Evolutionary conservation across 768 basidiomycete genomes (phyloP).

Genomic region (Serendipita indica): DNA sequence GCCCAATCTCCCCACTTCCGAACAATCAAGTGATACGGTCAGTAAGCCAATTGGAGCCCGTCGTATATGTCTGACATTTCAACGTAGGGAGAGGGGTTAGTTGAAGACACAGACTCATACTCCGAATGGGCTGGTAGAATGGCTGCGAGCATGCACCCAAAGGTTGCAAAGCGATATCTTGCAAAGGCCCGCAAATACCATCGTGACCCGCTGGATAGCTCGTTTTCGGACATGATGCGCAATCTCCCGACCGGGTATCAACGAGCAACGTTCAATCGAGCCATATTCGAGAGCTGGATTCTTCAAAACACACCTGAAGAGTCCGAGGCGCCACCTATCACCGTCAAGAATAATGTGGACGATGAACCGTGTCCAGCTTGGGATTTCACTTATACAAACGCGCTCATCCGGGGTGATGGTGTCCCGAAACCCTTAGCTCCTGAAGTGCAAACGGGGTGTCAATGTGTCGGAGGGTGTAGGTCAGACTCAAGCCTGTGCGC

Average conservation of each 20-base stretch:
- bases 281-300: slow-evolving; percentile 52
- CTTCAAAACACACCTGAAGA: slow-evolving; percentile 49
- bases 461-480: slow-evolving; percentile 60
- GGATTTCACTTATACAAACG: slow-evolving; percentile 81
- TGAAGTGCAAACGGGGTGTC: slow-evolving; percentile 48
- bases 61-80: too few species aligned
- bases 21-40: too few species aligned
- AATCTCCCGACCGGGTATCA: neutral
- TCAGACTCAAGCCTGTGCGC: slow-evolving; percentile 58
- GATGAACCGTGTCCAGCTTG: slow-evolving; percentile 56
- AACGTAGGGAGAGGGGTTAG: too few species aligned
- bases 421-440: slow-evolving; percentile 41
- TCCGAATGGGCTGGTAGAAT: neutral
- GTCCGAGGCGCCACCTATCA: slow-evolving; percentile 50
- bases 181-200: neutral
- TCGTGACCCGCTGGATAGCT: slow-evolving; percentile 4
- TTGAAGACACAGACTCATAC: neutral
- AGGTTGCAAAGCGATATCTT: neutral
- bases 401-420: slow-evolving; percentile 55
- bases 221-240: slow-evolving; percentile 13
- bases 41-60: too few species aligned
- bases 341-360: slow-evolving; percentile 53
- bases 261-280: slow-evolving; percentile 19
- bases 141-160: neutral
- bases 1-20: too few species aligned